phyloP scores from a whole-genome alignment of 495 filamentous ascomycete species.

The Lasiosphaeriaceae sp. region DNA sequence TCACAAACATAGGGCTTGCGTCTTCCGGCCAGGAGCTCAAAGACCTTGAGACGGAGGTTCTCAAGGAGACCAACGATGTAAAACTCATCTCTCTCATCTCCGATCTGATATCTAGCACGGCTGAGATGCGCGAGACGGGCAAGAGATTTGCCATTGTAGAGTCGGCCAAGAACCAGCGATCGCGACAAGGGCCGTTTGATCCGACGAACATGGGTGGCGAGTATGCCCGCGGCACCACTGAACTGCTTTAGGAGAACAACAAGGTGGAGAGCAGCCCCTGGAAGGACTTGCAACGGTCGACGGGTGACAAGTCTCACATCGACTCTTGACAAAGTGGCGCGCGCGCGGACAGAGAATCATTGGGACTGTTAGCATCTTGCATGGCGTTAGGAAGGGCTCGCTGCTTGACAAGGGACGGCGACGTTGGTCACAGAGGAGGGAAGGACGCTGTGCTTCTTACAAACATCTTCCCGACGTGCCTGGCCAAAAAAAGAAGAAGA shows the following conservation, averaged over 20 bases:
- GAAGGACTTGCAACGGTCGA: too few relatives aligned
- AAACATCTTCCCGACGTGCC: too few relatives aligned
- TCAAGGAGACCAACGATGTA: slow-evolving; percentile 74
- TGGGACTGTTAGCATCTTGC: too few relatives aligned
- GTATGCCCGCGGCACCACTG: neutral
- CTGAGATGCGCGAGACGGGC: slow-evolving; percentile 64
- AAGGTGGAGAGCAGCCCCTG: too few relatives aligned
- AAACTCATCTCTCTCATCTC: slow-evolving; percentile 67
- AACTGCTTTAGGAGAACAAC: neutral
- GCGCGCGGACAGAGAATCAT: too few relatives aligned
- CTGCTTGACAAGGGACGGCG: too few relatives aligned
- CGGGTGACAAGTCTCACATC: too few relatives aligned
- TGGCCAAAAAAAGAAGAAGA: too few relatives aligned
- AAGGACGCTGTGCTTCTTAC: too few relatives aligned
- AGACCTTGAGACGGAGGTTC: slow-evolving; percentile 53
- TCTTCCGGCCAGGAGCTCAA: slow-evolving; percentile 43
- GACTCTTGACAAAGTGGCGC: too few relatives aligned
- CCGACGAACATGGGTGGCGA: neutral
- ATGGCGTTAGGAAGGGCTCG: too few relatives aligned
- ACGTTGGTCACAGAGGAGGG: too few relatives aligned
- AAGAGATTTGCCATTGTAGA: slow-evolving; percentile 67
- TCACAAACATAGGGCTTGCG: slow-evolving; percentile 59
- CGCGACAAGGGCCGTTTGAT: neutral
- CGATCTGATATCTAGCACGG: slow-evolving; percentile 61
- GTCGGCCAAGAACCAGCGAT: slow-evolving; percentile 20